Base-by-base conservation (phyloP, 164 flowering plant species). In the Magnolia changhungtana region DNA sequence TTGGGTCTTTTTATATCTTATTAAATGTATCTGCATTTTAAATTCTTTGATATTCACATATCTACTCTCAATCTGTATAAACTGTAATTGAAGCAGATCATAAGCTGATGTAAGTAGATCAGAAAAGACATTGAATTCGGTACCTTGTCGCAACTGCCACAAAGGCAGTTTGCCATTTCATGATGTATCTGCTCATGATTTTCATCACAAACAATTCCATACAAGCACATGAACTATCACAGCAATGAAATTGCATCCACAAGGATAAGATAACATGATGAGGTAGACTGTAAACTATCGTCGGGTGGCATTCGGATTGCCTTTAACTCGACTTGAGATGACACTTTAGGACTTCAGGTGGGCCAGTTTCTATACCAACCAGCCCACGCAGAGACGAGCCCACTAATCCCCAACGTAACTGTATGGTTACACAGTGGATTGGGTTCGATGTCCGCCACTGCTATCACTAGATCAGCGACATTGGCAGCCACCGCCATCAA, bases 301-400 rank as follows among this genome's bases (percentile, higher is more conserved):
- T 16, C 13, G 0, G 61, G 16, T 11, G 16, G 61, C 16, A 14
- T 55, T 55, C 61, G 16, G 18, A 13, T 59, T 14, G 18, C n/a
- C 63, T 59, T 13, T 13, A 7, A 11, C 45, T 37, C 0, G 45
- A 37, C 45, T 50, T 27, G 11, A 73, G 16, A 49, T 73, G 50
- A 73, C 8, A 37, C 7, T 37, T 37, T 37, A 37, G 45, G 6
- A 37, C 45, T 74, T 84, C 72, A 88, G 8, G 90, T 83, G 5
- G 99, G 96, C 99, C 99, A 96, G 71, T 96, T 96, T 74, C 99
- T 88, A 74, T 96, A 96, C 99, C 97, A 96, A 72, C 97, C 99
- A 75, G 98, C 93, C 99, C 97, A 96, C 18, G 99, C 97, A 76
- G 99, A 96, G 71, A 96, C 99, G 78, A 96, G 76, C 4, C 99